These are phyloP conservation scores for Kwoniella botswanensis DNA, from an alignment of 768 basidiomycete genomes.

Conservation along the genomic window DNA sequence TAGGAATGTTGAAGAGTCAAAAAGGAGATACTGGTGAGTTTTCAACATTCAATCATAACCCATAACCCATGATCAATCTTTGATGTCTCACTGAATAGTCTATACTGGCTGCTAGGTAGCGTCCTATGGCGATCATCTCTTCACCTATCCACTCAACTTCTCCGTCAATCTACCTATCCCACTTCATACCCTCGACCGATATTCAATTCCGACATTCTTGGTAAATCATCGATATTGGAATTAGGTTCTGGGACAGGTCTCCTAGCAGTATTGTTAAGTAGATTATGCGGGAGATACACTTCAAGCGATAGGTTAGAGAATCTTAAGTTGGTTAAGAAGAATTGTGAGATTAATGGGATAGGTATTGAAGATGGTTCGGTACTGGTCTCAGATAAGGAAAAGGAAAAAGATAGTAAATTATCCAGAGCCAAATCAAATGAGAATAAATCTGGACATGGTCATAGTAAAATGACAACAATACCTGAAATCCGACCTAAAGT, in stretches of 20 bases:
- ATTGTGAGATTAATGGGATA: constrained; percentile 45
- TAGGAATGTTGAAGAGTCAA: constrained; percentile 46
- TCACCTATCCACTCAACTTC: constrained; percentile 43
- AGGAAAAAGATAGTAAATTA: background rate
- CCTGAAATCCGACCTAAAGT: constrained; percentile 14
- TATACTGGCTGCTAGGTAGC: constrained; percentile 36
- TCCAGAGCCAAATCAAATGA: background rate
- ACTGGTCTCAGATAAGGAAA: background rate
- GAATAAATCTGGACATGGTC: no score
- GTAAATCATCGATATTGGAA: constrained; percentile 42
- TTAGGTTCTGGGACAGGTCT: constrained; percentile 56
- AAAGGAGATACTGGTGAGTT: constrained; percentile 56
- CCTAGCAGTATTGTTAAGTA: constrained; percentile 42
- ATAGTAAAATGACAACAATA: no score
- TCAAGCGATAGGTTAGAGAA: constrained; percentile 53
- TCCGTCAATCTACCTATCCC: constrained; percentile 40
- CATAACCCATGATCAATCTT: no score
- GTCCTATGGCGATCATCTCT: constrained; percentile 56
- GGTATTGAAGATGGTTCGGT: background rate
- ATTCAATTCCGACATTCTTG: constrained; percentile 22
- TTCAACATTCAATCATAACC: no score
- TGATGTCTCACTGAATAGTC: no score
- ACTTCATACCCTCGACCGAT: constrained; percentile 23
- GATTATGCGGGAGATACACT: constrained; percentile 40
- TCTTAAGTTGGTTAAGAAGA: constrained; percentile 47